Conservation (phyloP, 2,329 filamentous ascomycete genomes). For the Neonectria punicea region DNA sequence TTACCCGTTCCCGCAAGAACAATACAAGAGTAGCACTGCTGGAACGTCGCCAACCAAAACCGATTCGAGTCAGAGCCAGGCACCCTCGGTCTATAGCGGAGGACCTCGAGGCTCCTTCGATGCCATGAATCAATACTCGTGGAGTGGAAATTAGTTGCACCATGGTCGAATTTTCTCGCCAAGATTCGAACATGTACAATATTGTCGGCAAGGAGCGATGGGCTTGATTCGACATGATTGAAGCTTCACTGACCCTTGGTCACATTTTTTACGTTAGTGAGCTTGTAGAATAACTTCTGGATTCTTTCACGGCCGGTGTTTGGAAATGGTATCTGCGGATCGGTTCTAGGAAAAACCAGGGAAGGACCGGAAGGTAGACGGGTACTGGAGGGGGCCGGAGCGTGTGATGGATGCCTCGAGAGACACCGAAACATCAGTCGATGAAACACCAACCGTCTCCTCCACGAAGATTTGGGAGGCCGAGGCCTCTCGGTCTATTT, state of each 20-base stretch:
- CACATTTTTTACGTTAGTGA: constrained; percentile 34
- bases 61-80: constrained; percentile 52
- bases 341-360: constrained; percentile 24
- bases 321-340: constrained; percentile 29
- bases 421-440: constrained; percentile 2
- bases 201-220: constrained; percentile 32
- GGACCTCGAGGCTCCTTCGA: constrained; percentile 58
- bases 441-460: constrained; percentile 1
- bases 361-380: constrained; percentile 18
- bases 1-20: constrained; percentile 60
- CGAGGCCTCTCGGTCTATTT: neutral
- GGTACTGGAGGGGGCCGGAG: constrained; percentile 8
- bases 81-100: constrained; percentile 54
- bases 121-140: constrained; percentile 66
- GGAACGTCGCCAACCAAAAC: constrained; percentile 46
- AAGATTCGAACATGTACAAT: constrained; percentile 36
- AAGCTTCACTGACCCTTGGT: constrained; percentile 29
- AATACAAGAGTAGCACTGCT: constrained; percentile 54
- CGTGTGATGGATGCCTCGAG: constrained; percentile 4
- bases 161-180: constrained; percentile 11
- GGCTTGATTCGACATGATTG: constrained; percentile 34
- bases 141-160: constrained; percentile 59
- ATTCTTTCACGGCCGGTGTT: constrained; percentile 40
- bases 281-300: constrained; percentile 42
- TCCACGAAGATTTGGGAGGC: neutral